Evolutionary conservation across 2,329 filamentous ascomycete genomes (phyloP), one percentile per base, ranked within the genome.

Genomic region (Colletotrichum sp.): DNA sequence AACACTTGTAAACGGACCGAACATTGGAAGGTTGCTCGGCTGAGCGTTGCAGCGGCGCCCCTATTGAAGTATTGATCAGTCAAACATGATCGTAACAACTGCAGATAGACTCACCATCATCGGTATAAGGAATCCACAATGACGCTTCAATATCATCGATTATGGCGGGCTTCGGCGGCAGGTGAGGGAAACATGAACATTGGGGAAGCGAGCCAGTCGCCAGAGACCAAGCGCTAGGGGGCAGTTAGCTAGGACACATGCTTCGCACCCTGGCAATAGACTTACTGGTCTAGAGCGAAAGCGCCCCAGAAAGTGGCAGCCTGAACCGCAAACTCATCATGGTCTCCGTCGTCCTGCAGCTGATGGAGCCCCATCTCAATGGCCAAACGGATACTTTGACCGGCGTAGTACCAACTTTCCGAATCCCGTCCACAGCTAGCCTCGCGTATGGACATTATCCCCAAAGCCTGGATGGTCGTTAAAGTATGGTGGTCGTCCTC

Each of bases 401-500:
- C 93, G 4, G 92, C 91, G 77, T 94, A 93, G 74, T 91, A 93
- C 88, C 93, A 95, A 67, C 93, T 94, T 78, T 93, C 92, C 34
- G 92, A 94, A 79, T 95, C 93, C 39, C 93, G 88, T 1, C 93
- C 93, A 77, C 92, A 93, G 80, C 93, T 95, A 5, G 92, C 93
- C 84, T 96, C 93, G 57, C 94, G 87, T 77, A 95, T 92, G 7
- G 93, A 93, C 93, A 96, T 94, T 79, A 96, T 90, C 7, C 93
- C 93, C 21, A 96, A 85, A 2, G 94, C 94, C 84, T 96, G 94
- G 60, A 94, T 92, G 6, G 93, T 95, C 4, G 93, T 94, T 34
- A 95, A 84, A 8, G 83, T 90, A 77, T 94, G 90, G 68, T 91
- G 90, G 75, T 94, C 86, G 3, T 85, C 82, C 77, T 92, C 89